These are phyloP conservation scores for Flaveria linearis DNA, from an alignment of 129 eudicot genomes.

Conservation along the genomic window DNA sequence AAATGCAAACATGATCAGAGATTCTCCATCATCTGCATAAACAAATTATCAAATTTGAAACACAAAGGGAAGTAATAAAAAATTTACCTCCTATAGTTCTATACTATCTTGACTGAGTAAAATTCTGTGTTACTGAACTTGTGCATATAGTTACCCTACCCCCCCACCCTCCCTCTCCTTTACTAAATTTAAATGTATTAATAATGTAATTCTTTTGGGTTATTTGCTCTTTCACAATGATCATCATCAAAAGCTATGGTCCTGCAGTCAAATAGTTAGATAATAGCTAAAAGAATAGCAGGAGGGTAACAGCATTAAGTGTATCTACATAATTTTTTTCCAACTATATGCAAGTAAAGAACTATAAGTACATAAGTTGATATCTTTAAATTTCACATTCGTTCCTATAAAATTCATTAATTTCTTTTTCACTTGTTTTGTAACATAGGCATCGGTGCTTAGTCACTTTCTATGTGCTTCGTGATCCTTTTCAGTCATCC, in stretches of 20 bases:
- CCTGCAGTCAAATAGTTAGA: constrained; percentile 24
- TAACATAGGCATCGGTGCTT: background rate
- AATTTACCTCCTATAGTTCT: background rate
- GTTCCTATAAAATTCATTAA: background rate
- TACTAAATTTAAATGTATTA: background rate
- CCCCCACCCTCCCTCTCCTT: background rate
- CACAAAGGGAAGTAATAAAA: background rate
- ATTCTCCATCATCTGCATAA: background rate
- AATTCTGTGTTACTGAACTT: constrained; percentile 25
- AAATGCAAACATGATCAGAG: background rate
- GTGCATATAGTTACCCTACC: constrained; percentile 11
- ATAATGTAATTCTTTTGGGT: background rate
- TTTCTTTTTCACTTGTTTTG: background rate
- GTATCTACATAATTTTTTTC: background rate
- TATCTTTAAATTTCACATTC: background rate
- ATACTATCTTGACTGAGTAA: constrained; percentile 2
- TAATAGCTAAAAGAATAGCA: background rate
- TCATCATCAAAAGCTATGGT: constrained; percentile 12
- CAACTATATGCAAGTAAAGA: background rate
- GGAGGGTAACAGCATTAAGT: background rate
- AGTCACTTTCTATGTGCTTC: no score
- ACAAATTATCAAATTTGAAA: background rate
- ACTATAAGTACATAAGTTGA: background rate
- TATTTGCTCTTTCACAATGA: background rate
- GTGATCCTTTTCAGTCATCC: no score